Evolutionary conservation across 495 filamentous ascomycete species (phyloP).

Genomic region (Friedmanniomyces simplex): DNA sequence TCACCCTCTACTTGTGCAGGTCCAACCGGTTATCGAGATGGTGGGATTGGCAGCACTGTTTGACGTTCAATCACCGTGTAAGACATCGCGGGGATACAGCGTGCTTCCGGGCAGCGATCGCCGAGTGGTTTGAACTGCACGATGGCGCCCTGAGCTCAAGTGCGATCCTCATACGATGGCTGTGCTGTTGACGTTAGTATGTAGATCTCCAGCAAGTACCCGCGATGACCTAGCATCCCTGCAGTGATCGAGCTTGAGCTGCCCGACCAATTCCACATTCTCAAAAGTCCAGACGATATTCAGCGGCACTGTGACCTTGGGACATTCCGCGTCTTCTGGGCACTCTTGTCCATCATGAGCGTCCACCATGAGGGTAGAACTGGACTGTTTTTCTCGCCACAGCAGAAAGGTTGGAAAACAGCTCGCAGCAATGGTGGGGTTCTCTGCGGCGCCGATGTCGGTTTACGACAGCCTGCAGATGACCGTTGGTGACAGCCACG

Average conservation of each 20-base stretch:
- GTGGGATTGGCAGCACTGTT: too few species aligned
- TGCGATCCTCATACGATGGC: not conserved
- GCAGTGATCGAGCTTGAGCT: not conserved
- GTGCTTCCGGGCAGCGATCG: not conserved
- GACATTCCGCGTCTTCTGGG: not conserved
- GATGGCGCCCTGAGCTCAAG: too few species aligned
- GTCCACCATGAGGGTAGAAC: too few species aligned
- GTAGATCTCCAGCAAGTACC: not conserved
- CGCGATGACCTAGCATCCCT: not conserved
- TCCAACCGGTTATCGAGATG: not conserved
- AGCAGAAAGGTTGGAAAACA: not conserved
- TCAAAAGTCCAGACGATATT: not conserved
- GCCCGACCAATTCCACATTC: not conserved
- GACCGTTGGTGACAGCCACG: conserved; percentile 1
- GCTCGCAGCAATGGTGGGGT: not conserved
- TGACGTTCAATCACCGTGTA: too few species aligned
- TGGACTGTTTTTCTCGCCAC: not conserved
- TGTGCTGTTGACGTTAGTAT: not conserved
- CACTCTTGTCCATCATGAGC: not conserved
- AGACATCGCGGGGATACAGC: too few species aligned
- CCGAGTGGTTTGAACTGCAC: not conserved
- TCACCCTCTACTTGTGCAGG: not conserved
- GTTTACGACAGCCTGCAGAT: not conserved
- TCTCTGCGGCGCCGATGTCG: not conserved
- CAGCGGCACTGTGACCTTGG: not conserved